Evolutionary conservation across 2,329 filamentous ascomycete species (phyloP).

Genomic region (Verticillium dahliae): DNA sequence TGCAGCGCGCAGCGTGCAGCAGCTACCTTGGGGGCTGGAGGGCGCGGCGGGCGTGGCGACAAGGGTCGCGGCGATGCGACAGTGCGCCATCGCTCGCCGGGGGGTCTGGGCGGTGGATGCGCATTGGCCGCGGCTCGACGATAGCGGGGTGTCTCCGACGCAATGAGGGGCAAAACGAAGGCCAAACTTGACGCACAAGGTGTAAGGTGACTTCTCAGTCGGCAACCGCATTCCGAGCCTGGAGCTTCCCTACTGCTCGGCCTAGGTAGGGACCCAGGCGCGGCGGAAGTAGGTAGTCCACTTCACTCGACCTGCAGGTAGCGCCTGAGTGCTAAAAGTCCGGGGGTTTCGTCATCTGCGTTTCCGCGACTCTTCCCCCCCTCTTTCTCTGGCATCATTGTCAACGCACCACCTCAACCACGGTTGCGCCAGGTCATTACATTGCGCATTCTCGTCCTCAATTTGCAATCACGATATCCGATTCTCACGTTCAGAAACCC

Average conservation of each 20-base stretch:
- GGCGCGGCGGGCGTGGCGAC: not conserved
- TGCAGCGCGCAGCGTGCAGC: not conserved
- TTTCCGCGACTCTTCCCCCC: not conserved
- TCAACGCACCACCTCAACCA: not conserved
- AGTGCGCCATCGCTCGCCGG: not conserved
- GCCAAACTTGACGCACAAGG: not conserved
- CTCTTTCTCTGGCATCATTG: not conserved
- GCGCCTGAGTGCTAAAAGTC: not conserved
- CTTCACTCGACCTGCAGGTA: not conserved
- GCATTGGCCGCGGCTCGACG: not conserved
- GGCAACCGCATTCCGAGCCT: not conserved
- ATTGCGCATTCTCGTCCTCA: not conserved
- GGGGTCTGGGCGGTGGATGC: not conserved
- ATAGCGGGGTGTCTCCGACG: not conserved
- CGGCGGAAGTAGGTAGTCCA: not conserved
- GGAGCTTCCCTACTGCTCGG: not conserved
- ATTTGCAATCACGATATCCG: not conserved
- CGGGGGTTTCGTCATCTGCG: not conserved
- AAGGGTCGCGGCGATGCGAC: no score
- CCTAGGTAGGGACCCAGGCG: no score
- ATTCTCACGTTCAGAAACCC: not conserved
- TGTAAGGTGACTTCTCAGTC: not conserved
- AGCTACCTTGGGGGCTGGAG: not conserved
- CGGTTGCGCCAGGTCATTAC: not conserved
- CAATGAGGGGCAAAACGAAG: not conserved